These are phyloP conservation scores for Coemansia asiatica DNA, from an alignment of 192 early-diverging fungal species.

Conservation along the genomic window DNA sequence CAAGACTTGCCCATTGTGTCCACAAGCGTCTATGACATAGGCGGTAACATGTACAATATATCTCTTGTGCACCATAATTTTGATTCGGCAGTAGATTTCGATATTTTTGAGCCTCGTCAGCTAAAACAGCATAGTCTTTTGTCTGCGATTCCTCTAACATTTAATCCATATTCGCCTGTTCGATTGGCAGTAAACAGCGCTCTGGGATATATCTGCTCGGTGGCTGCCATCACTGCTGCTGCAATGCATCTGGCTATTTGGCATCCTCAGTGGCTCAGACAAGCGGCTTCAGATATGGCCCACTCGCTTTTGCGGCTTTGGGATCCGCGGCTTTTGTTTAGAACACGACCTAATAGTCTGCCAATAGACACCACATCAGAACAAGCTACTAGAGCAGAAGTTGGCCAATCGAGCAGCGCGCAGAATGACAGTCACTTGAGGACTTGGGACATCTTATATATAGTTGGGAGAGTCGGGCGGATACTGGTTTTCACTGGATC, in stretches of 20 bases:
- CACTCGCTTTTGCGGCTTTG: conserved; percentile 33
- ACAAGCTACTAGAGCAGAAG: neutral
- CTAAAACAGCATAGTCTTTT: neutral
- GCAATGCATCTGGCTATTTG: conserved; percentile 42
- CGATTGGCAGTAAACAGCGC: conserved; percentile 47
- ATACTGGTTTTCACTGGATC: conserved; percentile 35
- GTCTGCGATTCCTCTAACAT: conserved; percentile 13
- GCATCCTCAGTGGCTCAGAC: conserved; percentile 39
- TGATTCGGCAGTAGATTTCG: neutral
- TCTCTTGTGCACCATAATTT: conserved; percentile 42
- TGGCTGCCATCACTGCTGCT: conserved; percentile 43
- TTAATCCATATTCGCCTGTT: conserved; percentile 49
- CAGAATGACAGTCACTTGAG: neutral
- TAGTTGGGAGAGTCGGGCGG: conserved; percentile 26
- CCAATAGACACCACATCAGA: neutral
- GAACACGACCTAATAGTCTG: neutral
- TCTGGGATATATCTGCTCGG: conserved; percentile 45
- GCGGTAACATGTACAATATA: conserved; percentile 61
- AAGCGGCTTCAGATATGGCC: conserved; percentile 19
- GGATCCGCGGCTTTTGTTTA: conserved; percentile 40
- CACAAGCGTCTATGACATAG: conserved; percentile 60
- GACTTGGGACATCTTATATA: conserved; percentile 19
- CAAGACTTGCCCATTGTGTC: conserved; percentile 62
- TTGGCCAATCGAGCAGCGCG: neutral
- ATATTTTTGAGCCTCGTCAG: conserved; percentile 4